These are phyloP conservation scores for Cenococcum geophilum DNA, from an alignment of 495 filamentous ascomycete genomes.

Conservation along the genomic window DNA sequence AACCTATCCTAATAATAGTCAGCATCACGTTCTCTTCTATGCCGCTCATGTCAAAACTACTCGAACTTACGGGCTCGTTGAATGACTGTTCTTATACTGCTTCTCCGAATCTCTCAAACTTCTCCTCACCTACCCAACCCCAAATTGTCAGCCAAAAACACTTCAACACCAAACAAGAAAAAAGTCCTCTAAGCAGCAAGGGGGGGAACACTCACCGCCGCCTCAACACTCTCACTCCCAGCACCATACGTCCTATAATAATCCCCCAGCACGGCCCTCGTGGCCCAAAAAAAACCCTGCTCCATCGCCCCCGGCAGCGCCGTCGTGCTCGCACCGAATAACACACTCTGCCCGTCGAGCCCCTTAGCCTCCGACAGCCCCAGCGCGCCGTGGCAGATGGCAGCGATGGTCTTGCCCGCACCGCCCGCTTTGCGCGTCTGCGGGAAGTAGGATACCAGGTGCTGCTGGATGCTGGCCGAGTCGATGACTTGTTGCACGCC, in stretches of 20 bases:
- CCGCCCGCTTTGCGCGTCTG: constrained; percentile 40
- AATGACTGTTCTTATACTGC: constrained; percentile 47
- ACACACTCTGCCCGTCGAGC: constrained; percentile 42
- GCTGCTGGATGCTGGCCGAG: constrained; percentile 44
- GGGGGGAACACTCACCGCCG: constrained; percentile 33
- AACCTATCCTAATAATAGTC: constrained; percentile 38
- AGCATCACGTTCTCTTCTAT: neutral
- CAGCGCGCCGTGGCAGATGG: constrained; percentile 53
- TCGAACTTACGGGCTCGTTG: constrained; percentile 44
- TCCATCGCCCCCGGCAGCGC: constrained; percentile 49
- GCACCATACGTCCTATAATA: constrained; percentile 55
- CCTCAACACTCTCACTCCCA: constrained; percentile 47
- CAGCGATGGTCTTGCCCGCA: constrained; percentile 43
- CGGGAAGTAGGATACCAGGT: constrained; percentile 42
- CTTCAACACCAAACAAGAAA: no score
- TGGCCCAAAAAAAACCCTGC: constrained; percentile 46
- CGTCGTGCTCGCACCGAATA: constrained; percentile 47
- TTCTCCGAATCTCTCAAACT: constrained; percentile 40
- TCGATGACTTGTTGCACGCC: constrained; percentile 49
- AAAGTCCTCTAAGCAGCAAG: no score
- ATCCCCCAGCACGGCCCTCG: constrained; percentile 47
- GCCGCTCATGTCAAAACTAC: neutral
- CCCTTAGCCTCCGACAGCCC: constrained; percentile 44
- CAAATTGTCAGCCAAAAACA: no score
- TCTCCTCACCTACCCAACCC: constrained; percentile 41